Evolutionary conservation across 805 yeast species (phyloP).

Genomic region (Starmerella riodocensis): DNA sequence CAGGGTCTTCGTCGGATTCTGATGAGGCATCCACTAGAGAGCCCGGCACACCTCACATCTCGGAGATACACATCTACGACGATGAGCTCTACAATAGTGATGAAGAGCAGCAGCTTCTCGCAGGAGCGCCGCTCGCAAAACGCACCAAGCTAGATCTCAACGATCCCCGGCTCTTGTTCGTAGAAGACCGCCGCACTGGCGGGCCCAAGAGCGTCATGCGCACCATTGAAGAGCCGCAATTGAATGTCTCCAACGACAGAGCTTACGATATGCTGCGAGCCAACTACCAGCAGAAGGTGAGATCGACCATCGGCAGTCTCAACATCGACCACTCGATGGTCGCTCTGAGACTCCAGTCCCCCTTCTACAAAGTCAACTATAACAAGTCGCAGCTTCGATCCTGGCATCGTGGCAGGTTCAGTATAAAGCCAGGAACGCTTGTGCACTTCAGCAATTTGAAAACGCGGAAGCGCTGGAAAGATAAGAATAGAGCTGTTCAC

Average conservation of each 20-base stretch:
- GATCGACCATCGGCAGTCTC: conserved; percentile 83
- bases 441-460: conserved; percentile 66
- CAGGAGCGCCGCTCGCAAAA: conserved; percentile 36
- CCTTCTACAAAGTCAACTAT: conserved; percentile 71
- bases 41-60: neutral
- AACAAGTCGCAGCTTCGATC: conserved; percentile 55
- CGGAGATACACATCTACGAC: conserved; percentile 21
- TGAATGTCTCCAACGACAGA: conserved; percentile 77
- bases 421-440: conserved; percentile 61
- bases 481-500: conserved; percentile 65
- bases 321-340: conserved; percentile 85
- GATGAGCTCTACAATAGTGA: conserved; percentile 26
- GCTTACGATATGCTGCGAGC: conserved; percentile 71
- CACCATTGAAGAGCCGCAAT: conserved; percentile 35
- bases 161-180: conserved; percentile 67
- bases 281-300: conserved; percentile 79
- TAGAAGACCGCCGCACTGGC: conserved; percentile 30
- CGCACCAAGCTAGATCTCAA: conserved; percentile 57
- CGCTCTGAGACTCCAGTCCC: conserved; percentile 75
- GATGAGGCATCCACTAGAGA: conserved; percentile 28
- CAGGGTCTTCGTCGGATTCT: conserved; percentile 45
- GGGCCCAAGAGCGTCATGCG: conserved; percentile 6
- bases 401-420: conserved; percentile 68
- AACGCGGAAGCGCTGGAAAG: conserved; percentile 73
- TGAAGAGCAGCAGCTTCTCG: conserved; percentile 55